Base-by-base conservation (phyloP, 306 rosid genomes). In the Malus fusca region DNA sequence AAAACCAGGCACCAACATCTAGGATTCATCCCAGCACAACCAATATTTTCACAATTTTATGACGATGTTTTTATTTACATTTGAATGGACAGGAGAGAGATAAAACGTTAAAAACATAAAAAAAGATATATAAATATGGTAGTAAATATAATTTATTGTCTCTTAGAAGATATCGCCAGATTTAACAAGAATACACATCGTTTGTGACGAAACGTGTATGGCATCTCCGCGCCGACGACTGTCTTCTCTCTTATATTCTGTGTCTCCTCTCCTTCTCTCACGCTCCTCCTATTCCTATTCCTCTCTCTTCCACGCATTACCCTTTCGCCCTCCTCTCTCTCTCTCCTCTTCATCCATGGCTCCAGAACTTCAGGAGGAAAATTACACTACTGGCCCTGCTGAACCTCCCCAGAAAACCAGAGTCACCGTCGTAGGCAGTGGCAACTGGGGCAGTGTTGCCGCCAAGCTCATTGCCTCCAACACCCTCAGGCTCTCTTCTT, bases 401-500 rank as follows among this genome's bases (percentile, higher is more conserved):
- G 90, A 71, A 58, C 81, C 72, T 77, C 14, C 85, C 7, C 31
- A 3, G 35, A 87, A 84, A 84, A 90, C 90, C 82, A 95, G 77
- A 81, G 93, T 95, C 81, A 78, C 97, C n/a, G 73, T 95, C 25
- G 82, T 92, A 53, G 99, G 99, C 9, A 95, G 99, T 59, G 99
- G 97, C 59, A 92, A 92, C 56, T 95, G 97, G 97, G 99, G 99
- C 15, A 90, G 96, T 75, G 97, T 95, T 33, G 97, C 99, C 2
- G 82, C 96, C 48, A 92, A 87, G 87, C 97, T 95, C 83, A 87
- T 92, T 81, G 99, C 99, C 48, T 90, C 92, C 43, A 92, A 95
- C 79, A 82, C 99, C 59, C 77, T 86, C 77, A 71, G 59, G 26
- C 90, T 86, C 31, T 42, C 72, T 67, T 81, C 89, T 40, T 95